phyloP scores from a whole-genome alignment of 2,329 filamentous ascomycete genomes.

The Allantophomopsis cytisporea region DNA sequence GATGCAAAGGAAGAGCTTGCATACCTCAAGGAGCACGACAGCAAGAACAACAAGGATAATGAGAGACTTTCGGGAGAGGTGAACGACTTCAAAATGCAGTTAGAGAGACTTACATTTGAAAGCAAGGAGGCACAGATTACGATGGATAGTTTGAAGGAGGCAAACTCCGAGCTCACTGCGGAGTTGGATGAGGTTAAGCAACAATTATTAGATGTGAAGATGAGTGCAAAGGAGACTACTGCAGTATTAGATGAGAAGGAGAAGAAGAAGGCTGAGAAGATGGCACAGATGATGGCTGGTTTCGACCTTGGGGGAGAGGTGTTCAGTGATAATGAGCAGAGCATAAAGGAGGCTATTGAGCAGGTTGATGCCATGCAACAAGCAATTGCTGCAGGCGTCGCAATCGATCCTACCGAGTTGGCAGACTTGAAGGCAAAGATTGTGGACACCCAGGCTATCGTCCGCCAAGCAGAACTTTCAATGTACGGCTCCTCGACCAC shows the following conservation, averaged over 20 bases:
- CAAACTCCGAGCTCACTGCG: constrained; percentile 79
- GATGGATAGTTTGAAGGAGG: constrained; percentile 94
- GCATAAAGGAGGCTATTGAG: constrained; percentile 71
- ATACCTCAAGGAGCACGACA: constrained; percentile 75
- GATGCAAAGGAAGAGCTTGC: constrained; percentile 78
- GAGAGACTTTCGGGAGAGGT: constrained; percentile 75
- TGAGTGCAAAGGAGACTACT: constrained; percentile 88
- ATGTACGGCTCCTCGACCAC: constrained; percentile 54
- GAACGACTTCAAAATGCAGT: constrained; percentile 91
- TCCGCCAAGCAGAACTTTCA: constrained; percentile 83
- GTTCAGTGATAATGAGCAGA: constrained; percentile 85
- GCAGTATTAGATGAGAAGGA: constrained; percentile 93
- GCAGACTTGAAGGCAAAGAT: constrained; percentile 64
- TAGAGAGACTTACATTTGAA: constrained; percentile 91
- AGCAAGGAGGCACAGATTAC: constrained; percentile 94
- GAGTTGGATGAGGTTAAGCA: constrained; percentile 95
- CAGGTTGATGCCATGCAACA: constrained; percentile 70
- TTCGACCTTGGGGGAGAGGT: constrained; percentile 89
- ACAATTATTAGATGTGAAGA: constrained; percentile 87
- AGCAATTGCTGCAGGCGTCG: constrained; percentile 62
- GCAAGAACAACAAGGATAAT: constrained; percentile 76
- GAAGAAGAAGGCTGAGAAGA: constrained; percentile 96
- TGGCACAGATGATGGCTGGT: constrained; percentile 99
- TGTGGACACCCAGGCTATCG: constrained; percentile 80
- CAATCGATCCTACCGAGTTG: constrained; percentile 70